Percentiles rank a stretch among this genome's conserved stretches.
These are phyloP conservation scores for Spathaspora boniae DNA, from an alignment of 805 yeast genomes.

Conservation along the genomic window DNA sequence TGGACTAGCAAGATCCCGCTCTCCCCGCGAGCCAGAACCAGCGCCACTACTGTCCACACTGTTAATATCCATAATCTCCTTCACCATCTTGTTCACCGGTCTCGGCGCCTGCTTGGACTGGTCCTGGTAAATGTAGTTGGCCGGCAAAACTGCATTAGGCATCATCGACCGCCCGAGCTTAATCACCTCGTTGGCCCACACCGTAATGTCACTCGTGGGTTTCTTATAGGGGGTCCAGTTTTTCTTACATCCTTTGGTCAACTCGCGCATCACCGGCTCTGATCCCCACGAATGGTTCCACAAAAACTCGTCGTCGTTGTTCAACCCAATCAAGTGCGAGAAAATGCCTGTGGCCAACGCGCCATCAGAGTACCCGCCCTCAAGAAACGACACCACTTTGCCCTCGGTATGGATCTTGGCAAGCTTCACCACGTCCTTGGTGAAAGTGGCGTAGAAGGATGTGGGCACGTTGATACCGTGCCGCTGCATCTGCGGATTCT, in stretches of 20 bases:
- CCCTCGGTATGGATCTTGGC: constrained; percentile 63
- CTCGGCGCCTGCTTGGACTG: constrained; percentile 12
- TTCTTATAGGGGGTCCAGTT: constrained; percentile 59
- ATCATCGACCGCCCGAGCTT: constrained; percentile 60
- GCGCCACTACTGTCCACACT: constrained; percentile 8
- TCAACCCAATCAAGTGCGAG: constrained; percentile 72
- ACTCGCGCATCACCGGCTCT: constrained; percentile 57
- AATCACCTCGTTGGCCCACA: constrained; percentile 65
- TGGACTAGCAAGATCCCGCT: constrained; percentile 15
- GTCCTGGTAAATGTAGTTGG: constrained; percentile 31
- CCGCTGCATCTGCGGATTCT: constrained; percentile 79
- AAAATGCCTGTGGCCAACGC: constrained; percentile 78
- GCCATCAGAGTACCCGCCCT: constrained; percentile 85
- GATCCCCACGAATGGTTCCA: constrained; percentile 70
- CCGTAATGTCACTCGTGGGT: constrained; percentile 48
- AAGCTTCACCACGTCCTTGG: constrained; percentile 66
- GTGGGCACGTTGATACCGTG: constrained; percentile 83
- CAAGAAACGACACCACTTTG: constrained; percentile 63
- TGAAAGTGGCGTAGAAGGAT: constrained; percentile 66
- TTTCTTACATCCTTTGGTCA: constrained; percentile 64
- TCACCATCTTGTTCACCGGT: constrained; percentile 29
- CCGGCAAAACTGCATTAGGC: constrained; percentile 45
- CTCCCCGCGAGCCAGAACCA: constrained; percentile 2
- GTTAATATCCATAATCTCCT: constrained; percentile 22
- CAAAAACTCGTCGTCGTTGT: constrained; percentile 35